Evolutionary conservation across 2,329 filamentous ascomycete genomes (phyloP), one percentile per base, ranked within the genome.

Genomic region (Chaetomium olivaceum): DNA sequence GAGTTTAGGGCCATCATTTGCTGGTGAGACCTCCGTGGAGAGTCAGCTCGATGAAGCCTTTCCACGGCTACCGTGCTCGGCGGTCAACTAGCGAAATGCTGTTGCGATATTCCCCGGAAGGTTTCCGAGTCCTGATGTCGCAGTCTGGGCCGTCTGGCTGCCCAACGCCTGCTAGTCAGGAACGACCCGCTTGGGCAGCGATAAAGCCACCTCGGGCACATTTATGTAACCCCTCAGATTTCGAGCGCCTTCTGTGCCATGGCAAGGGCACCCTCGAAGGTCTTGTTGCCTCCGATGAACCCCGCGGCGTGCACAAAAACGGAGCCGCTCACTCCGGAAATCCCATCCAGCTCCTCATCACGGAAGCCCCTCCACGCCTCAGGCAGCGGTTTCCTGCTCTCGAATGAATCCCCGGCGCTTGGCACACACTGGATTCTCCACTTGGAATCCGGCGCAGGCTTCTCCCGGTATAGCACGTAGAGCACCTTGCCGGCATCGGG

Each of bases 361-460:
- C 95, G 85, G 70, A 96, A 89, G 8, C 95, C 95, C 73, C 94
- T 89, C 95, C 95, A 99, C 21, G 88, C 85, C 79, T 96, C 92
- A 4, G 94, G 94, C 71, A 99, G 82, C 52, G 93, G 89, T 81
- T 95, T 97, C 72, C 95, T 87, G 80, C 93, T 97, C 78, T 92
- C 85, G 76, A 99, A 99, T 66, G 92, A 95, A 75, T 91, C 90
- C 76, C 91, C 89, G 76, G 87, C 86, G 65, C 91, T 88, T 57
- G 92, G 91, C n/a, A 98, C 95, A 68, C 91, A 89, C 79, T 97
- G 93, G 67, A 99, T 91, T 65, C 95, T 88, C 95, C 95, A 98
- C 80, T 95, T 96, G 74, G 90, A 84, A 69, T 86, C 90, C 55
- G 88, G 86, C 54, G 85, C 83, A 31, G 88, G 85, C 74, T 87